These are phyloP conservation scores for Trypanosoma theileri DNA, from an alignment of 208 protist genomes.

Conservation along the genomic window DNA sequence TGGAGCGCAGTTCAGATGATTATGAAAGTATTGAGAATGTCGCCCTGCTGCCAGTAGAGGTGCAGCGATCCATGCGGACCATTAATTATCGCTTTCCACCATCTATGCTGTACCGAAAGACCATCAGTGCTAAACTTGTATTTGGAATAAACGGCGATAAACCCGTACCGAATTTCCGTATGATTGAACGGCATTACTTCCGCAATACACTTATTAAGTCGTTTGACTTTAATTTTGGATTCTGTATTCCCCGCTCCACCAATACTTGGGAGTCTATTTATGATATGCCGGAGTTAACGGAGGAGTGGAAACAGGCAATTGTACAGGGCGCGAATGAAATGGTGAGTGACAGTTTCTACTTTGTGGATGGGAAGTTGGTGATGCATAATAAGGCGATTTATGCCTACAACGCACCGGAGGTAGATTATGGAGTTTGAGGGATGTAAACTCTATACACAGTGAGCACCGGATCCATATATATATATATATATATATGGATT, in stretches of 20 bases:
- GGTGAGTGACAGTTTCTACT: constrained; percentile 95
- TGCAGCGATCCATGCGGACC: constrained; percentile 54
- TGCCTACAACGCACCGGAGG: constrained; percentile 53
- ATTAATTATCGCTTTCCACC: constrained; percentile 92
- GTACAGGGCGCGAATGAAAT: constrained; percentile 89
- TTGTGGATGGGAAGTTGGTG: constrained; percentile 91
- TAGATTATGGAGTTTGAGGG: background rate
- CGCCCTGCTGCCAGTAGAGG: constrained; percentile 42
- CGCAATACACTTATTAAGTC: constrained; percentile 91
- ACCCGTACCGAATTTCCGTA: constrained; percentile 91
- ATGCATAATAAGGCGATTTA: constrained; percentile 97
- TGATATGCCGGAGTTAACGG: constrained; percentile 86
- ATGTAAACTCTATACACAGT: background rate
- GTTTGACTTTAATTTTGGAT: constrained; percentile 96
- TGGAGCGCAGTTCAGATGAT: constrained; percentile 57
- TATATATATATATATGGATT: too few species aligned
- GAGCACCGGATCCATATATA: too few species aligned
- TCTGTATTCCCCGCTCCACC: constrained; percentile 95
- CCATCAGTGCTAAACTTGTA: constrained; percentile 88
- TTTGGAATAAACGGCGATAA: constrained; percentile 90
- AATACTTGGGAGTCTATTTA: constrained; percentile 97
- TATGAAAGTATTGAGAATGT: constrained; percentile 27
- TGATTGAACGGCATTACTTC: constrained; percentile 98
- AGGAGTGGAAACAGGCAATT: constrained; percentile 88
- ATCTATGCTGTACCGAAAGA: constrained; percentile 67